phyloP scores from a whole-genome alignment of 2,329 filamentous ascomycete species.

The Calonectria honghensis region DNA sequence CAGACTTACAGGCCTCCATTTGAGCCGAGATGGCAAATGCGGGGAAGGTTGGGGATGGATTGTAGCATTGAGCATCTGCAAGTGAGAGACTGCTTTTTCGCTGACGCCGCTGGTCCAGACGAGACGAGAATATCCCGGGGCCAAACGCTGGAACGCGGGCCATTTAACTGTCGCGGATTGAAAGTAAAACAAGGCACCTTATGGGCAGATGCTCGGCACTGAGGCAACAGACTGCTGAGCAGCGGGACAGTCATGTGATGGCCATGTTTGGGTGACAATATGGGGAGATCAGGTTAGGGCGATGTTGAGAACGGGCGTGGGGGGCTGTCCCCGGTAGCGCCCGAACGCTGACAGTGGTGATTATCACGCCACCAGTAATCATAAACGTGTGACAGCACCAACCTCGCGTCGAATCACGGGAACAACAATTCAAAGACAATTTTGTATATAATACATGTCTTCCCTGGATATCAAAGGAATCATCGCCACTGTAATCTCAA shows the following conservation, averaged over 20 bases:
- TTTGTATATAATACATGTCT: slow-evolving; percentile 45
- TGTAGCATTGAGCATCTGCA: background rate
- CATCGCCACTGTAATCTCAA: slow-evolving; percentile 23
- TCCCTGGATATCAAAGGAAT: background rate
- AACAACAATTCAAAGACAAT: background rate
- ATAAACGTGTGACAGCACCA: slow-evolving; percentile 46
- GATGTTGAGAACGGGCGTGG: slow-evolving; percentile 31
- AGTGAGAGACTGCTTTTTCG: background rate
- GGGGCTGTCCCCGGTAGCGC: slow-evolving; percentile 40
- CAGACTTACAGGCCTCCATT: background rate
- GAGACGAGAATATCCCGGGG: background rate
- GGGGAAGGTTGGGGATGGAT: slow-evolving; percentile 2
- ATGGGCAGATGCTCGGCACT: background rate
- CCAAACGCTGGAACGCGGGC: background rate
- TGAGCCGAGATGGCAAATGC: background rate
- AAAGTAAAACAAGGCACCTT: background rate
- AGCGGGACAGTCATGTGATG: background rate
- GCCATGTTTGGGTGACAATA: background rate
- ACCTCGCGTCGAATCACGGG: slow-evolving; percentile 32
- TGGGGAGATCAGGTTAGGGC: slow-evolving; percentile 10
- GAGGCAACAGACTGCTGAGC: background rate
- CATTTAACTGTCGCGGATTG: too few species aligned
- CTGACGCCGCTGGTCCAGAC: background rate
- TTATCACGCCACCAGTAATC: slow-evolving; percentile 50
- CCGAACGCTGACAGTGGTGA: slow-evolving; percentile 46